Evolutionary conservation across 495 filamentous ascomycete species (phyloP).

Genomic region (Aspergillus hancockii): DNA sequence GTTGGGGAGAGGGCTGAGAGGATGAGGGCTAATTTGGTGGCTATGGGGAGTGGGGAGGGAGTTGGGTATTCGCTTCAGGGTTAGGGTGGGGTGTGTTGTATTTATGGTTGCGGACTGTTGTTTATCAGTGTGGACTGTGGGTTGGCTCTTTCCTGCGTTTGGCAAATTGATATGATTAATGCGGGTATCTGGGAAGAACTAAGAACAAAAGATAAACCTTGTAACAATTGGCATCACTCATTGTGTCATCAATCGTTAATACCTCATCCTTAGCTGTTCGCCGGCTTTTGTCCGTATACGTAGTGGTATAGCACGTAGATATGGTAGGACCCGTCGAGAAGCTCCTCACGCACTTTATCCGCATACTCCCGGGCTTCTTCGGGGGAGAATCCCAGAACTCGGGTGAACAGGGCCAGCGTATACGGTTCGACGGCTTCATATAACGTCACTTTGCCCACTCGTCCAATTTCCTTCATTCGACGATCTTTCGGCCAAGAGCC

Average conservation of each 20-base stretch:
- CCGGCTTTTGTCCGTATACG: constrained; percentile 42
- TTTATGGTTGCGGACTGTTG: too few species aligned
- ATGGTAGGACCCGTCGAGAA: constrained; percentile 32
- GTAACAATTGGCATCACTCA: constrained; percentile 6
- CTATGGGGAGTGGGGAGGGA: constrained; percentile 59
- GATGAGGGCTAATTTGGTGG: constrained; percentile 55
- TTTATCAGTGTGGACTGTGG: too few species aligned
- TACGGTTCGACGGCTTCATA: constrained; percentile 53
- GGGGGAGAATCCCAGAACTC: constrained; percentile 47
- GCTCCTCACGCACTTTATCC: constrained; percentile 36
- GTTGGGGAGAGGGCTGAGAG: constrained; percentile 52
- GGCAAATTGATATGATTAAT: too few species aligned
- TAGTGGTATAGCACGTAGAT: constrained; percentile 41
- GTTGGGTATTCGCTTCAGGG: constrained; percentile 59
- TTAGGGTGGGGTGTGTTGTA: constrained; percentile 11
- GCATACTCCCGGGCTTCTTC: constrained; percentile 38
- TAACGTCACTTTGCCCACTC: constrained; percentile 34
- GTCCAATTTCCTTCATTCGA: constrained; percentile 52
- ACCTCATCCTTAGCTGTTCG: constrained; percentile 21
- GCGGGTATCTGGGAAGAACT: neutral
- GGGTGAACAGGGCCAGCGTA: constrained; percentile 55
- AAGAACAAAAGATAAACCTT: neutral
- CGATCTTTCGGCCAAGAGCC: constrained; percentile 54
- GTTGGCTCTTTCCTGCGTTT: too few species aligned
- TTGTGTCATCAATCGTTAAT: constrained; percentile 15